Evolutionary conservation across 345 rosid genomes (phyloP).

Genomic region (Bruguiera gymnorhiza): DNA sequence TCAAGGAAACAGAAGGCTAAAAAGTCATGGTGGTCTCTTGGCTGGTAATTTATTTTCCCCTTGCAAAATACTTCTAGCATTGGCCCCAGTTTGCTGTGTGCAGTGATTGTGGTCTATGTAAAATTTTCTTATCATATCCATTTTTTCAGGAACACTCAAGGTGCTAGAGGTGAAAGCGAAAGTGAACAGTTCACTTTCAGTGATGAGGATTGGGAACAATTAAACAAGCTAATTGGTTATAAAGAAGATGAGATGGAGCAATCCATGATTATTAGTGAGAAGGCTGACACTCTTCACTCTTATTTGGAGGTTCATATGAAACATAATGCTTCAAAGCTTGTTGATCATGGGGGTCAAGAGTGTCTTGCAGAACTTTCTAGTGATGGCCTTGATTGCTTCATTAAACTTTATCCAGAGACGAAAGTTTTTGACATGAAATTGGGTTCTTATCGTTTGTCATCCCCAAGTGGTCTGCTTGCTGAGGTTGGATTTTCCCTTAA

Average conservation of each 20-base stretch:
- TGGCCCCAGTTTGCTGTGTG: neutral
- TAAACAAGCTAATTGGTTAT: conserved; percentile 83
- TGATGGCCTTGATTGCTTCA: conserved; percentile 67
- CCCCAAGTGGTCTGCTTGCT: conserved; percentile 91
- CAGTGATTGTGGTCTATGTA: neutral
- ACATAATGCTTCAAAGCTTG: conserved; percentile 91
- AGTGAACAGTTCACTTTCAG: conserved; percentile 66
- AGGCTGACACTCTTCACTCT: conserved; percentile 66
- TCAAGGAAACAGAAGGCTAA: conserved; percentile 60
- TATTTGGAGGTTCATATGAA: conserved; percentile 80
- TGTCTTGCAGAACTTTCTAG: conserved; percentile 89
- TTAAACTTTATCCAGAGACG: conserved; percentile 91
- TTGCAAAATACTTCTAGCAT: neutral
- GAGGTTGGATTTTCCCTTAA: conserved; percentile 46
- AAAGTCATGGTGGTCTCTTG: conserved; percentile 94
- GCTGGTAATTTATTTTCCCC: conserved; percentile 51
- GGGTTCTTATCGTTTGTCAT: conserved; percentile 86
- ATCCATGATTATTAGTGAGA: conserved; percentile 40
- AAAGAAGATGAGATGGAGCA: conserved; percentile 73
- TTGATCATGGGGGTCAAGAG: conserved; percentile 47
- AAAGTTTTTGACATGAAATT: conserved; percentile 74
- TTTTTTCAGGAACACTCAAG: conserved; percentile 55
- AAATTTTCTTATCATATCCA: neutral
- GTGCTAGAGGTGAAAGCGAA: conserved; percentile 62
- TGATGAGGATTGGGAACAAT: conserved; percentile 89